Conservation (phyloP, 1,284 basidiomycete species). For the Sporisorium scitamineum region DNA sequence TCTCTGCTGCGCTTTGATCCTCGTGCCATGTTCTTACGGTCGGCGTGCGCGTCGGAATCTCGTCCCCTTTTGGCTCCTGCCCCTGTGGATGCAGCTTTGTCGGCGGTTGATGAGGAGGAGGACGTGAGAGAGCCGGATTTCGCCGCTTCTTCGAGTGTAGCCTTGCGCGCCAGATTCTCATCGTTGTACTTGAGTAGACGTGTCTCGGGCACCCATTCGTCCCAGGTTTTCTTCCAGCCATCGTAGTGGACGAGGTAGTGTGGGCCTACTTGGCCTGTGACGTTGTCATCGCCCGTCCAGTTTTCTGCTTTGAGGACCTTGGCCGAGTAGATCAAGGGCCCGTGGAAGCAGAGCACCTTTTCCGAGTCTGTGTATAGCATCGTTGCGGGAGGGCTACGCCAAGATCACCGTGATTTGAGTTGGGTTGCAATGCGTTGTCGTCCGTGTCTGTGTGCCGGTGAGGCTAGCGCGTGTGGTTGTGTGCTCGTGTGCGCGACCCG, state of each 20-base stretch:
- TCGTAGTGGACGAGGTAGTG: conserved; percentile 99
- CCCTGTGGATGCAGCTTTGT: conserved; percentile 23
- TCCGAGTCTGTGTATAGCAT: conserved; percentile 75
- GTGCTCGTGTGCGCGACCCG: background rate
- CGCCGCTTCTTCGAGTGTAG: conserved; percentile 68
- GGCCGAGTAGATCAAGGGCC: conserved; percentile 92
- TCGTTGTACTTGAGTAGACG: conserved; percentile 90
- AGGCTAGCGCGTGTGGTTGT: too few relatives aligned
- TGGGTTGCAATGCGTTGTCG: too few relatives aligned
- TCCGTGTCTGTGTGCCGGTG: too few relatives aligned
- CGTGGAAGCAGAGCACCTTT: conserved; percentile 91
- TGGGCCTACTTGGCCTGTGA: conserved; percentile 76
- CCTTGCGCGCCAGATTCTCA: conserved; percentile 82
- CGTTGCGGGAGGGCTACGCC: background rate
- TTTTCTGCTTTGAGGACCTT: conserved; percentile 87
- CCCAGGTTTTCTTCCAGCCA: conserved; percentile 99
- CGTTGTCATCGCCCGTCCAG: conserved; percentile 79
- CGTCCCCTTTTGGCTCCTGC: conserved; percentile 20
- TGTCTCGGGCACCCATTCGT: conserved; percentile 91
- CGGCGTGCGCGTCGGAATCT: background rate
- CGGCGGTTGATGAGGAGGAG: background rate
- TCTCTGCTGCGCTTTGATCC: conserved; percentile 43
- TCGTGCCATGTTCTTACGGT: conserved; percentile 7
- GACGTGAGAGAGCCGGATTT: conserved; percentile 66
- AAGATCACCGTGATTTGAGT: too few relatives aligned